Percentiles rank a stretch among this genome's conserved stretches.
These are phyloP conservation scores for Coemansia sp. DNA, from an alignment of 192 early-diverging fungal genomes.

Conservation along the genomic window DNA sequence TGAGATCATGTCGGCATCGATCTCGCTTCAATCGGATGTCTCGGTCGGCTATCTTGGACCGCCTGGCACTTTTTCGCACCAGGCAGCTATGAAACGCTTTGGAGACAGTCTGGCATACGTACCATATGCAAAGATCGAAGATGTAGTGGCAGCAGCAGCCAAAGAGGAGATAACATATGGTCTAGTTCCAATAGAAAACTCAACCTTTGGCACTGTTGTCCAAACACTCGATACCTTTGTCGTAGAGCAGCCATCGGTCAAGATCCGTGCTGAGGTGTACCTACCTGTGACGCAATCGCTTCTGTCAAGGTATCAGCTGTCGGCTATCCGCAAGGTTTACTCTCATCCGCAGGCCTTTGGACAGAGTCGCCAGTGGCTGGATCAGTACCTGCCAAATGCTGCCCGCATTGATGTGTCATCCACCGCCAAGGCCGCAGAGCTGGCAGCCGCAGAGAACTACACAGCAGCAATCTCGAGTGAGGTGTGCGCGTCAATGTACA, in stretches of 20 bases:
- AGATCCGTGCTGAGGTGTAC: slow-evolving; percentile 79
- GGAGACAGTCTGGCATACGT: slow-evolving; percentile 75
- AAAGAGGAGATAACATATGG: slow-evolving; percentile 78
- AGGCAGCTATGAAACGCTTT: slow-evolving; percentile 77
- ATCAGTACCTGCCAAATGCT: slow-evolving; percentile 67
- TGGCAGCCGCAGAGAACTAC: slow-evolving; percentile 70
- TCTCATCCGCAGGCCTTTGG: slow-evolving; percentile 75
- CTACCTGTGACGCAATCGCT: slow-evolving; percentile 80
- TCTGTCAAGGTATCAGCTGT: slow-evolving; percentile 62
- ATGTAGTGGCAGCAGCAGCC: slow-evolving; percentile 78
- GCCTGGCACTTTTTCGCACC: slow-evolving; percentile 84
- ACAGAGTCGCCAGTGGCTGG: slow-evolving; percentile 75
- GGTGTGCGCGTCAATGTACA: slow-evolving; percentile 76
- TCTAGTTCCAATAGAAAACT: slow-evolving; percentile 95
- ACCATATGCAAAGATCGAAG: slow-evolving; percentile 65
- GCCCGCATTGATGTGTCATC: slow-evolving; percentile 73
- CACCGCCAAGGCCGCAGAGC: slow-evolving; percentile 85
- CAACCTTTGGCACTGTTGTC: slow-evolving; percentile 80
- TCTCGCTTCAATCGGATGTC: slow-evolving; percentile 75
- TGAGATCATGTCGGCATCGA: slow-evolving; percentile 88
- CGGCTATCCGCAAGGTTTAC: slow-evolving; percentile 76
- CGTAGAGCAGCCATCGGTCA: slow-evolving; percentile 48
- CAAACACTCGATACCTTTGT: slow-evolving; percentile 79
- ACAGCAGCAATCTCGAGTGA: slow-evolving; percentile 80
- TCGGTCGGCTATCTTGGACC: slow-evolving; percentile 91